Base-by-base conservation (phyloP, 345 rosid species). In the Iberis pinnata region DNA sequence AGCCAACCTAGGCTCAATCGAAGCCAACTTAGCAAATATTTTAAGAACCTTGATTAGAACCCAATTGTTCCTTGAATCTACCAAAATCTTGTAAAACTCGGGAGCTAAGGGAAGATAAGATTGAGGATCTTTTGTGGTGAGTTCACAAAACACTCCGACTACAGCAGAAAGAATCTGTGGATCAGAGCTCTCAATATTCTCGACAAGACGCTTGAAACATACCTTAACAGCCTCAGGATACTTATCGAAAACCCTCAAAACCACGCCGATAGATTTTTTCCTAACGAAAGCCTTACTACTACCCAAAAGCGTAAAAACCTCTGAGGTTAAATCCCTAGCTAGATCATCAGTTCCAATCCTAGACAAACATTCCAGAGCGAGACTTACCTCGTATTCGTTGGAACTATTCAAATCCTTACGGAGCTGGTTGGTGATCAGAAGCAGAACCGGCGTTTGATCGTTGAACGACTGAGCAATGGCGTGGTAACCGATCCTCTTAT, bases 61-160 rank as follows among this genome's bases (percentile, higher is more conserved):
- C 99, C 97, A 88, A 68, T 86, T 88, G 66, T 80, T 85, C 81
- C 71, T 88, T 1, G 99, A 88, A 74, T 86, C 87, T 1, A 86
- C 86, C 57, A 93, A 49, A 53, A 88, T 72, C 70, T 68, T 89
- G 71, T 79, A 86, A 71, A 93, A 88, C 32, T 81, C 97, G 0
- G 95, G 97, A 19, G 99, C 97, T 50, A 93, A 63, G 0, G 97
- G 94, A 61, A 93, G 78, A 72, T 80, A 88, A 1, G 89, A 76
- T 56, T 42, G 64, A 24, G 99, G 86, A 31, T 88, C 97, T 58
- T 75, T 83, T 1, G 68, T 26, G 25, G 90, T 68, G 62, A 85
- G 82, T 67, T 92, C 97, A 45, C 89, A 78, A 38, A 92, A 88
- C 46, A 92, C 89, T 48, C 95, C 95, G 32, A 88, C 73, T 16